Evolutionary conservation across 2,329 filamentous ascomycete species (phyloP).

Genomic region (Diplocarpon mali): DNA sequence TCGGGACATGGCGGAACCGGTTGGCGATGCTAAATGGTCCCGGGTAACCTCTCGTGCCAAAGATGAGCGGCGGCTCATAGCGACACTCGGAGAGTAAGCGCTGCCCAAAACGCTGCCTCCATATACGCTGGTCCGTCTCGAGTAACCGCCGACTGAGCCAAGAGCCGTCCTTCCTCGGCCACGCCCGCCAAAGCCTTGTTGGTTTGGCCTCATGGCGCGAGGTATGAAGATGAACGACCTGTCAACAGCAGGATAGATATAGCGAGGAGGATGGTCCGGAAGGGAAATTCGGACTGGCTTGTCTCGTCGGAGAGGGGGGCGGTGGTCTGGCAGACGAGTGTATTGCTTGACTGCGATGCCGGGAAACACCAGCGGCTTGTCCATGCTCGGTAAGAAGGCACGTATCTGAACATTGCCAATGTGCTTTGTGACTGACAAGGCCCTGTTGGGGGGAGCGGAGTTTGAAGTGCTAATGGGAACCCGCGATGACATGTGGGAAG

Average conservation of each 20-base stretch:
- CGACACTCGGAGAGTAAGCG: conserved; percentile 73
- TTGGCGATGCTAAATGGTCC: conserved; percentile 70
- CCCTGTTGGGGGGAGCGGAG: conserved; percentile 57
- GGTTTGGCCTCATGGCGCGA: conserved; percentile 82
- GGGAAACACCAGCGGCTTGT: conserved; percentile 57
- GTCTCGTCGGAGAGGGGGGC: conserved; percentile 85
- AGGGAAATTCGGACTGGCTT: conserved; percentile 93
- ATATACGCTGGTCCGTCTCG: conserved; percentile 76
- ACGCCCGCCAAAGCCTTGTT: conserved; percentile 59
- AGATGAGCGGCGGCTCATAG: conserved; percentile 82
- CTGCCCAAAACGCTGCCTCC: conserved; percentile 57
- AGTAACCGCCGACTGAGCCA: conserved; percentile 55
- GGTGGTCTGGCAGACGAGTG: conserved; percentile 87
- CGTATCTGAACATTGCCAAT: conserved; percentile 79
- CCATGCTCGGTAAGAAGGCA: conserved; percentile 68
- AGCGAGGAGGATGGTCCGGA: conserved; percentile 66
- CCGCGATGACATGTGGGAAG: conserved; percentile 26
- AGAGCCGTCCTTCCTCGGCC: conserved; percentile 63
- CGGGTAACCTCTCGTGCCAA: conserved; percentile 55
- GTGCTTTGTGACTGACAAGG: conserved; percentile 72
- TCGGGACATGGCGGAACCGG: conserved; percentile 65
- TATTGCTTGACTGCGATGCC: conserved; percentile 79
- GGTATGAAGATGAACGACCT: conserved; percentile 98
- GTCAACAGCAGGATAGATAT: conserved; percentile 83
- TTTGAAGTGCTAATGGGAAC: conserved; percentile 35